Conservation (phyloP, 2,329 filamentous ascomycete genomes). For the Fusarium verticillioides region DNA sequence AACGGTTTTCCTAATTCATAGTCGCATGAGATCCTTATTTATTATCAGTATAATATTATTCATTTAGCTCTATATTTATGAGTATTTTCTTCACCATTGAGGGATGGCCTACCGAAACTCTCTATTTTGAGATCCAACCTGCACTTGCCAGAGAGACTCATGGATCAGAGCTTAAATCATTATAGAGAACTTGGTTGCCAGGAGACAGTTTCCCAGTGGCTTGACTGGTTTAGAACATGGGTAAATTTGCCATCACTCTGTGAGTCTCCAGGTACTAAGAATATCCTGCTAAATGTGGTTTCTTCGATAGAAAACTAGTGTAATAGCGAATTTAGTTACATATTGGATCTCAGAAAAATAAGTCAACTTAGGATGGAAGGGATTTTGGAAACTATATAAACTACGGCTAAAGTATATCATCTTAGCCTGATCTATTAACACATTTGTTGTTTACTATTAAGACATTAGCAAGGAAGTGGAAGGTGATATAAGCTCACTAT, state of each 20-base stretch:
- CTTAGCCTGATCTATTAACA: neutral
- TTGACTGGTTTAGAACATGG: too few species aligned
- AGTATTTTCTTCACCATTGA: neutral
- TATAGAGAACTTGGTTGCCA: neutral
- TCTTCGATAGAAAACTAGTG: rapidly evolving
- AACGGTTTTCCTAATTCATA: neutral
- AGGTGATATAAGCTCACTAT: neutral
- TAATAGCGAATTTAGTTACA: rapidly evolving
- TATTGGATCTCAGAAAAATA: rapidly evolving
- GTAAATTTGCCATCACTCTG: rapidly evolving
- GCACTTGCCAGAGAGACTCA: too few species aligned
- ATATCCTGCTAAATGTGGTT: rapidly evolving
- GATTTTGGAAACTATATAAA: rapidly evolving
- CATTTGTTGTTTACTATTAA: rapidly evolving
- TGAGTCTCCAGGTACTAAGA: rapidly evolving
- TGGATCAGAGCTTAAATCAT: too few species aligned
- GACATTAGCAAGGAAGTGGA: neutral
- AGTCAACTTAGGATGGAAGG: rapidly evolving
- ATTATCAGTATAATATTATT: rapidly evolving
- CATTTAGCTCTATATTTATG: rapidly evolving
- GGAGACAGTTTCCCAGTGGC: rapidly evolving
- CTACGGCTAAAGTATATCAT: too few species aligned
- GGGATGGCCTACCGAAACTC: rapidly evolving
- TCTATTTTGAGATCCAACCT: rapidly evolving
- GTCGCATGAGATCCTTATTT: rapidly evolving